Evolutionary conservation across 73 alveolate genomes (phyloP).

Genomic region (Uronychia setigera): DNA sequence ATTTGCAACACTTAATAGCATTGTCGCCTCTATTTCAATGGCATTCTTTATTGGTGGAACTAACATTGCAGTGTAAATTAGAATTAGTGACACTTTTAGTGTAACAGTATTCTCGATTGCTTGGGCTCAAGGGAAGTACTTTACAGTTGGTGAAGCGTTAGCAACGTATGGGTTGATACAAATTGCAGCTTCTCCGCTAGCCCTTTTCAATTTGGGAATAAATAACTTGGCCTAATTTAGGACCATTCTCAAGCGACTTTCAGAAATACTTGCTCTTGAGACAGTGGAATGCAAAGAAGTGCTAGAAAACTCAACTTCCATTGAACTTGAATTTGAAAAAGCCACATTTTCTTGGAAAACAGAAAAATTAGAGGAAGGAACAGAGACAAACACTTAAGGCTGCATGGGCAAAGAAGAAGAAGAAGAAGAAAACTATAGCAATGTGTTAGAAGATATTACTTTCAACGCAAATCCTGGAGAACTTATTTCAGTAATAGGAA

Average conservation of each 20-base stretch:
- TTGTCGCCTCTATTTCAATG: not conserved
- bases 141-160: not conserved
- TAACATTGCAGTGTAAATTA: not conserved
- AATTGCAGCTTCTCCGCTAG: not conserved
- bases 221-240: not conserved
- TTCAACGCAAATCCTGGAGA: constrained; percentile 78
- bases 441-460: constrained; percentile 68
- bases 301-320: not conserved
- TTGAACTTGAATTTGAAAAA: not conserved
- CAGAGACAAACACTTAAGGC: not conserved
- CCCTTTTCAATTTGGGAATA: not conserved
- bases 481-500: constrained; percentile 86
- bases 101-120: not conserved
- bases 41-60: constrained; percentile 10
- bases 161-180: not conserved
- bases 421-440: not conserved
- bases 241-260: not conserved
- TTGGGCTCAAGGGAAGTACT: not conserved
- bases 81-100: not conserved
- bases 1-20: not conserved
- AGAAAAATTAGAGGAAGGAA: not conserved
- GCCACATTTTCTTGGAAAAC: not conserved
- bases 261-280: not conserved
- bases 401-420: too few relatives aligned
- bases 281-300: not conserved